These are phyloP conservation scores for Hemileccinum impolitum DNA, from an alignment of 768 basidiomycete genomes.

Conservation along the genomic window DNA sequence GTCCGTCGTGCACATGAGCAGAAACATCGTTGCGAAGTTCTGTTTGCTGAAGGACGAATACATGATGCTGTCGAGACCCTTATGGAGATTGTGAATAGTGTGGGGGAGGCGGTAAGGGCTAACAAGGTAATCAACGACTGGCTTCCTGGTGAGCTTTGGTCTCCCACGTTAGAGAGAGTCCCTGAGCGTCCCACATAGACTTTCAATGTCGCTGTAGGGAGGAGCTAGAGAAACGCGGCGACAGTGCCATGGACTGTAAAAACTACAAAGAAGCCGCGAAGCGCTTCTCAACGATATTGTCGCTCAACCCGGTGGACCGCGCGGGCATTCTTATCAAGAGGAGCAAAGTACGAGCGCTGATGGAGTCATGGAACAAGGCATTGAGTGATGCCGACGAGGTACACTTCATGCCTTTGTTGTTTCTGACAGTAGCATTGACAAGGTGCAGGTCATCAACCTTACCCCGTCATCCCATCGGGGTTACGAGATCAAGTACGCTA, in stretches of 20 bases:
- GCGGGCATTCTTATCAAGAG: constrained; percentile 1
- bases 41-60: constrained; percentile 1
- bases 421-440: too few relatives aligned
- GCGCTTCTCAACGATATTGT: background rate
- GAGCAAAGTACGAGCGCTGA: background rate
- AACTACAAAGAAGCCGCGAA: background rate
- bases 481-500: background rate
- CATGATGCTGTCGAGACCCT: background rate
- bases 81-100: background rate
- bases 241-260: background rate
- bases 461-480: background rate
- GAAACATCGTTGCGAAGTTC: constrained; percentile 2
- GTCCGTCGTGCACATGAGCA: constrained; percentile 1
- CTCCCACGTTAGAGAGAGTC: background rate
- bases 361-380: background rate
- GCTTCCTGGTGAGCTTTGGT: background rate
- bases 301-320: background rate
- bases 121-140: background rate
- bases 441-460: background rate
- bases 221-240: background rate
- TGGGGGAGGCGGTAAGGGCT: background rate
- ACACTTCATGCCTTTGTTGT: background rate
- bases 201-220: background rate
- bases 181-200: background rate
- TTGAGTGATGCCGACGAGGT: constrained; percentile 8